Evolutionary conservation across 495 filamentous ascomycete species (phyloP), one percentile per base, ranked within the genome.

Genomic region (Penicillium ucsense): DNA sequence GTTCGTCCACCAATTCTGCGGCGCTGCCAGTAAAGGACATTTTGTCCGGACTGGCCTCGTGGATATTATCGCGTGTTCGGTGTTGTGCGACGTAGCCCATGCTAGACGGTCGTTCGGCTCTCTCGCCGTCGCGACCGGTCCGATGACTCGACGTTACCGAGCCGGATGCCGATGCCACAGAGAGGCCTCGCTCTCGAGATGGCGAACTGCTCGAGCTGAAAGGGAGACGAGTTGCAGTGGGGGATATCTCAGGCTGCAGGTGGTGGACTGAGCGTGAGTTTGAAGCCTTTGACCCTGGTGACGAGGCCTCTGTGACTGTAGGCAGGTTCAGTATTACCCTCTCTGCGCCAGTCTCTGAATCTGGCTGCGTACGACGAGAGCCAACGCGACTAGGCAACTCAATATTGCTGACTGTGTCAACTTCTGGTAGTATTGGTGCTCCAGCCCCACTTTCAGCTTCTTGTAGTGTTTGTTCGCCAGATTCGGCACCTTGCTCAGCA

Each of bases 51-150:
- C 65, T 78, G 32, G 78, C 74, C 50, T 73, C 80, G 47, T 74
- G 73, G 39, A 82, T 78, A 42, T 78, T 75, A 42, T 81, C 79
- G 34, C 65, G 67, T 0, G 77, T 74, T 33, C 76, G 70, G 50
- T 86, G 81, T 31, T 87, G 82, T 34, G 84, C 71, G n/a, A 91
- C 87, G 53, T 81, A 83, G 1, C 87, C 86, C 55, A 83, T 73
- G 55, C 75, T 86, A 3, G 83, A 77, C 3, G 83, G 79, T 31
- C 78, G 74, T 35, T 85, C 84, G 7, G 71, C 56, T 51, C 54
- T 70, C 37, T 31, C 61, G 46, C 67, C 67, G 6, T 69, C 47
- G 37, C 41, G 54, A 51, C 47, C 52, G 31, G 10, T 61, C 43
- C 39, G 45, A 46, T 46, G 61, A 36, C 67, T 80, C 1, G 72